A percentile compares a stretch with the other conserved stretches of the same genome.
phyloP scores from a whole-genome alignment of 371 early-diverging fungal genomes.

The Mortierella sp. region DNA sequence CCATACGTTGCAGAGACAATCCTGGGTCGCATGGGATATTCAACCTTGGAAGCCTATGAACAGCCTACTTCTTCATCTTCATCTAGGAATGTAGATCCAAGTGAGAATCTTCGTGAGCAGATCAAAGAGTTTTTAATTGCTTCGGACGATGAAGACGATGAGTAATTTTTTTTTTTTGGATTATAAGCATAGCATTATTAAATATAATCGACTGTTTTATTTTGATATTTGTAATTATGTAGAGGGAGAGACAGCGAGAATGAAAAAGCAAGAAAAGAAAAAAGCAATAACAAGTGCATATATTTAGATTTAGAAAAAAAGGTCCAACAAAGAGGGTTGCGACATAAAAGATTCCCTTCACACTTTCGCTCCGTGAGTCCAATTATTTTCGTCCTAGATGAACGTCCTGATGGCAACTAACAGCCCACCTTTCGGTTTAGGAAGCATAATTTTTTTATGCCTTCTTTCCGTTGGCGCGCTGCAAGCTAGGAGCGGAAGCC shows the following conservation, averaged over 20 bases:
- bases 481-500: not conserved
- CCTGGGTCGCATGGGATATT: conserved; percentile 23
- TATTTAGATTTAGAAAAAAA: not conserved
- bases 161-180: no score
- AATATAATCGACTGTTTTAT: not conserved
- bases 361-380: not conserved
- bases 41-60: conserved; percentile 24
- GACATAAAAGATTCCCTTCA: not conserved
- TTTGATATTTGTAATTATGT: not conserved
- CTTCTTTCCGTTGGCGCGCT: conserved; percentile 20
- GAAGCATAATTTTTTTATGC: conserved; percentile 16
- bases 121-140: conserved; percentile 68
- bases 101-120: conserved; percentile 61
- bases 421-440: no score
- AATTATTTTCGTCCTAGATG: not conserved
- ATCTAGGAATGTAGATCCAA: conserved; percentile 49
- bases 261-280: conserved; percentile 15
- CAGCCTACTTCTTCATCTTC: conserved; percentile 34
- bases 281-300: conserved; percentile 4
- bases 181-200: no score
- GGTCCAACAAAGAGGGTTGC: not conserved
- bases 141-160: conserved; percentile 56
- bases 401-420: no score
- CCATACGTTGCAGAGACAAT: conserved; percentile 46
- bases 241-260: not conserved